Percentiles rank a stretch among this genome's conserved stretches.
These are phyloP conservation scores for Tolypocladium paradoxum DNA, from an alignment of 2,329 filamentous ascomycete genomes.

Conservation along the genomic window DNA sequence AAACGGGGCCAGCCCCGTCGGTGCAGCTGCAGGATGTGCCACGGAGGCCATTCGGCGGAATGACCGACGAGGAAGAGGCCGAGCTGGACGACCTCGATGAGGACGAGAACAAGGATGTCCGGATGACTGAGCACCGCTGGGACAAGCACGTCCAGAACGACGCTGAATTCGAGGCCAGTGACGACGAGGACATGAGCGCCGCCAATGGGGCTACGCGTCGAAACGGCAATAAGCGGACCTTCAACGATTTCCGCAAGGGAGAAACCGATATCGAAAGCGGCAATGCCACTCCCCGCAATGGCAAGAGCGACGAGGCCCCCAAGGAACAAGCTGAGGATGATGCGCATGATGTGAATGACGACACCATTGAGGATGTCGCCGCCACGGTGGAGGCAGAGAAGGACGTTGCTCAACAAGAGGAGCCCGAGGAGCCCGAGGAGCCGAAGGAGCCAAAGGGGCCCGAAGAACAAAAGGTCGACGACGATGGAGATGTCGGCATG, in stretches of 20 bases:
- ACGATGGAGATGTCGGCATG: conserved; percentile 43
- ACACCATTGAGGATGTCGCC: conserved; percentile 33
- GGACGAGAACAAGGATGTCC: conserved; percentile 74
- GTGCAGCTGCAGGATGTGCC: conserved; percentile 80
- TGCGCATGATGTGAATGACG: conserved; percentile 25
- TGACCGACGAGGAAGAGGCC: conserved; percentile 57
- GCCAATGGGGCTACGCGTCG: conserved; percentile 58
- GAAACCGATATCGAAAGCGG: conserved; percentile 27
- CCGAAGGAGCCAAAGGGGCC: conserved; percentile 6
- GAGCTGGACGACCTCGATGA: conserved; percentile 63
- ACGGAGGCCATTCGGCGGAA: conserved; percentile 48
- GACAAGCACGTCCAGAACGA: conserved; percentile 68
- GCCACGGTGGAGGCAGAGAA: conserved; percentile 16
- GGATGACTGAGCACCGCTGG: conserved; percentile 71
- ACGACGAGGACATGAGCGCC: conserved; percentile 72
- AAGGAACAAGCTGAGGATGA: conserved; percentile 19
- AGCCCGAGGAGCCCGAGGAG: conserved; percentile 2
- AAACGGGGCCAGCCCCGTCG: conserved; percentile 76
- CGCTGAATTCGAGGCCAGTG: conserved; percentile 77
- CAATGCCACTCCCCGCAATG: conserved; percentile 25
- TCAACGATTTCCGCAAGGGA: conserved; percentile 38
- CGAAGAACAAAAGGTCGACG: conserved; percentile 26
- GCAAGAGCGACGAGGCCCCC: conserved; percentile 16
- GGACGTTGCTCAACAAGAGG: conserved; percentile 10
- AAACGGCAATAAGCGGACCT: conserved; percentile 38